A percentile compares a stretch with the other conserved stretches of the same genome.
phyloP scores from a whole-genome alignment of 495 filamentous ascomycete genomes.

The Friedmanniomyces simplex region DNA sequence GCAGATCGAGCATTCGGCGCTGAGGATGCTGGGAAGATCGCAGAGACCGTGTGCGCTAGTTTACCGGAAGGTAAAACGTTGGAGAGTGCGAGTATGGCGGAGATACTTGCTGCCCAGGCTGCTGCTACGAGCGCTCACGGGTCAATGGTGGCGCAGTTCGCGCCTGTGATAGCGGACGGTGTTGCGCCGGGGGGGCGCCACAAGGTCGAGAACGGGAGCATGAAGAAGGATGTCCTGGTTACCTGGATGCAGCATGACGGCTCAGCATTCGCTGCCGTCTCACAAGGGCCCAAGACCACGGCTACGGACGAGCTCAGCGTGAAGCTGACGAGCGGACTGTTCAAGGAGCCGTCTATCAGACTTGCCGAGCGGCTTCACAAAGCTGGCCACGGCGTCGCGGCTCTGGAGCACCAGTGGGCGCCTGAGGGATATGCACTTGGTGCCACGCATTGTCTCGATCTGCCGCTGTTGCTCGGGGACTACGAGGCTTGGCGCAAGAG shows the following conservation, averaged over 20 bases:
- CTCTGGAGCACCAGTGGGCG: not conserved
- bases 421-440: not conserved
- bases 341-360: slow-evolving; percentile 1
- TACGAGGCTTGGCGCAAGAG: not conserved
- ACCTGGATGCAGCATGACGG: slow-evolving; percentile 3
- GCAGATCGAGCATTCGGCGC: not conserved
- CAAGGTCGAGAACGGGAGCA: not conserved
- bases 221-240: not conserved
- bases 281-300: not conserved
- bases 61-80: not conserved
- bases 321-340: not conserved
- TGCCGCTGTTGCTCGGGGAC: not conserved
- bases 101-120: not conserved
- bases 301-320: not conserved
- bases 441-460: slow-evolving; percentile 1
- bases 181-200: not conserved
- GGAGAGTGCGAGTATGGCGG: not conserved
- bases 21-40: not conserved
- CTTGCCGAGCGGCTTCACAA: not conserved
- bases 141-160: not conserved
- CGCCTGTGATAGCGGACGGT: not conserved
- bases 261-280: not conserved
- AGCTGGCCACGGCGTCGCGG: not conserved
- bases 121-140: not conserved
- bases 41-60: not conserved